Percentiles rank a stretch among this genome's conserved stretches.
Conservation (phyloP, 2,329 filamentous ascomycete genomes). For the Aspergillus sp. region DNA sequence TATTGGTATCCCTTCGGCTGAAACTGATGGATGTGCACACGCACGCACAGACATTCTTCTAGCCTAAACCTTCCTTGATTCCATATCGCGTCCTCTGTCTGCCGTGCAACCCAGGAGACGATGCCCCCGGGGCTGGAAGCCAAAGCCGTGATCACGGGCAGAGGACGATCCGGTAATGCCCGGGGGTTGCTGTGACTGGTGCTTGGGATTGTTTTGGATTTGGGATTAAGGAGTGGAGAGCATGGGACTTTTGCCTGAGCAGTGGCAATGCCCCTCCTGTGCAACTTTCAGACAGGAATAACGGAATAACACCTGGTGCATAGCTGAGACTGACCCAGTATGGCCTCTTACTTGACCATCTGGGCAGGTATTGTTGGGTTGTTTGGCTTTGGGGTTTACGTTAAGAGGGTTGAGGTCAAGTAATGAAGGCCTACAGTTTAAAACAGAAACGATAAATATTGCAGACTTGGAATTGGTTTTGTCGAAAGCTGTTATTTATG, state of each 20-base stretch:
- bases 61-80: conserved; percentile 4
- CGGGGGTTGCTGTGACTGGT: background rate
- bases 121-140: background rate
- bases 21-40: background rate
- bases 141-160: background rate
- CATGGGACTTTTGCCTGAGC: background rate
- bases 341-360: background rate
- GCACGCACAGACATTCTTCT: conserved; percentile 1
- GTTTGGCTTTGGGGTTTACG: background rate
- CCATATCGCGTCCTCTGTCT: background rate
- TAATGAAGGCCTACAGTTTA: background rate
- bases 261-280: conserved; percentile 1
- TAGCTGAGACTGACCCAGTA: background rate
- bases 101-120: conserved; percentile 1
- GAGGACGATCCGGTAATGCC: background rate
- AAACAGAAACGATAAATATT: background rate
- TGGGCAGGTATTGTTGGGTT: background rate
- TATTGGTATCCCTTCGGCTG: background rate
- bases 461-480: background rate
- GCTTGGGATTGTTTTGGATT: background rate
- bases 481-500: conserved; percentile 1
- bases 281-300: background rate
- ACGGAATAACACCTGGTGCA: background rate
- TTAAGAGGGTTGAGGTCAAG: background rate
- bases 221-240: background rate